Evolutionary conservation across 371 early-diverging fungal genomes (phyloP).

Genomic region (Circinella minor): DNA sequence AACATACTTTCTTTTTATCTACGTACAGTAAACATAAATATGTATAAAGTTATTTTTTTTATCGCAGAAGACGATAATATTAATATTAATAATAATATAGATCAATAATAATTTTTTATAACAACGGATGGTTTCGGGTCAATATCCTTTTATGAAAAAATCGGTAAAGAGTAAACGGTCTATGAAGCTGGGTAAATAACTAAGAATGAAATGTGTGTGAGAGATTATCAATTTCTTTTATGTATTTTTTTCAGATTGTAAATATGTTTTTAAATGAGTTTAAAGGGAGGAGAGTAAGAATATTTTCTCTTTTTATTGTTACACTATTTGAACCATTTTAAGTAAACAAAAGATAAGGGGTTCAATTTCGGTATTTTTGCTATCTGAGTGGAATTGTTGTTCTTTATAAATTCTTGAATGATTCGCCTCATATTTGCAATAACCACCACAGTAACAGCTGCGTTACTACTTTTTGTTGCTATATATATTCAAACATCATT

Average conservation of each 20-base stretch:
- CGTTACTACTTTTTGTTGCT: not conserved
- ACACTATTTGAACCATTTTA: not conserved
- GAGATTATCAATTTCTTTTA: not conserved
- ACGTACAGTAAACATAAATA: too few species aligned
- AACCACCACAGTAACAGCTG: not conserved
- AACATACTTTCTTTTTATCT: too few species aligned
- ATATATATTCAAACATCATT: not conserved
- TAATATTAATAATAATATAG: too few species aligned
- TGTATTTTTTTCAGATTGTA: not conserved
- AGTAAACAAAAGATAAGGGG: constrained; percentile 3
- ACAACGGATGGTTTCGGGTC: too few species aligned
- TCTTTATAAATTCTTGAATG: not conserved
- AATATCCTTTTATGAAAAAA: not conserved
- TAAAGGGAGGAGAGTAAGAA: too few species aligned
- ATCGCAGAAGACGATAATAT: too few species aligned
- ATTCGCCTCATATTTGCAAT: not conserved
- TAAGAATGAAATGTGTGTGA: not conserved
- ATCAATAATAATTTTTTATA: too few species aligned
- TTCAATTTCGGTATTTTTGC: too few species aligned
- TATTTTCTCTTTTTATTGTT: not conserved
- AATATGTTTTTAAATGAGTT: too few species aligned
- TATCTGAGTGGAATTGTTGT: too few species aligned
- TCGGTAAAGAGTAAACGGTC: not conserved
- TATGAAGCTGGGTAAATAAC: not conserved
- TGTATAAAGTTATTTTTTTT: too few species aligned